Percentiles rank a stretch among this genome's conserved stretches.
These are phyloP conservation scores for Gracilaria vermiculophylla DNA, from an alignment of 23 red algal genomes.

Conservation along the genomic window DNA sequence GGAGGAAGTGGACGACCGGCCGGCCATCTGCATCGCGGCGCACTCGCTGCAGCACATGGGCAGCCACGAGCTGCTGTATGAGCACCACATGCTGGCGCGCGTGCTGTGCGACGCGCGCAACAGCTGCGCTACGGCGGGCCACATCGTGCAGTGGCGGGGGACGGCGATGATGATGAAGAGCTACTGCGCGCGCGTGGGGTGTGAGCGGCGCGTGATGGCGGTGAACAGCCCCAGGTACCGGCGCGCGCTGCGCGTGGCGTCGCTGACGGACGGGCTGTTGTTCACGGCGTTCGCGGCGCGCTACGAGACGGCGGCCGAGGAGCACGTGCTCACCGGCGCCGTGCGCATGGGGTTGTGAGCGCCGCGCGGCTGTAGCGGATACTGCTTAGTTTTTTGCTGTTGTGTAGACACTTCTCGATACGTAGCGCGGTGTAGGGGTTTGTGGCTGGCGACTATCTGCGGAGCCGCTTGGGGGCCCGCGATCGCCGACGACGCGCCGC, in stretches of 20 bases:
- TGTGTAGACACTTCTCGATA: neutral
- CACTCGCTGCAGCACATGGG: slow-evolving; percentile 1
- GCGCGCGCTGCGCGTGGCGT: neutral
- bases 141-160: neutral
- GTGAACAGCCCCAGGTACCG: slow-evolving; percentile 7
- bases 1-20: neutral
- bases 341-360: neutral
- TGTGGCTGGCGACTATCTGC: no score
- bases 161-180: slow-evolving; percentile 19
- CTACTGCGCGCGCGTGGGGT: neutral
- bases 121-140: slow-evolving; percentile 4
- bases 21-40: slow-evolving; percentile 8
- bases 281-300: slow-evolving; percentile 10
- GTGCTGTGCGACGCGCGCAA: neutral
- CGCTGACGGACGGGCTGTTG: neutral
- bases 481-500: neutral
- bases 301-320: neutral
- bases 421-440: neutral
- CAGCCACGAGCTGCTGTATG: neutral
- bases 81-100: neutral
- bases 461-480: neutral
- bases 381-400: neutral
- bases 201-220: neutral
- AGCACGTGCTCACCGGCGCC: neutral
- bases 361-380: neutral